Percentiles rank a stretch among this genome's conserved stretches.
These are phyloP conservation scores for Oryza coarctata DNA, from an alignment of 176 grass and related monocot species.

Conservation along the genomic window DNA sequence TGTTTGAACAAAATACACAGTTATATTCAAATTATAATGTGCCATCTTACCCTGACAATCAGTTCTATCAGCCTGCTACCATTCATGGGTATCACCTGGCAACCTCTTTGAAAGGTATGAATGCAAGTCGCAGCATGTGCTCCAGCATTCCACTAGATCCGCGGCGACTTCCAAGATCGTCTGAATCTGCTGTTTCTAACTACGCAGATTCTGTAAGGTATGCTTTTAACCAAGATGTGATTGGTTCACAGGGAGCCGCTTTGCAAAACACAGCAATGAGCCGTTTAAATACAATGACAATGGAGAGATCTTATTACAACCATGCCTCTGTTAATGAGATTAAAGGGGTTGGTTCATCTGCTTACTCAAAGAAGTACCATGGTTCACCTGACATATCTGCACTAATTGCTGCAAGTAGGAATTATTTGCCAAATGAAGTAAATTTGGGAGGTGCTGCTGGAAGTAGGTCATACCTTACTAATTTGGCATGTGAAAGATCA, in stretches of 20 bases:
- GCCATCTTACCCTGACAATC: constrained; percentile 41
- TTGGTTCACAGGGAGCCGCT: constrained; percentile 39
- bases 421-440: constrained; percentile 37
- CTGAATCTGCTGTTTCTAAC: constrained; percentile 38
- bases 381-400: constrained; percentile 66
- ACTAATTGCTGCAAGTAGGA: constrained; percentile 51
- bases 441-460: constrained; percentile 44
- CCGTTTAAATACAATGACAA: constrained; percentile 25
- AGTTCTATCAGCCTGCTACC: constrained; percentile 61
- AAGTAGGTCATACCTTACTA: constrained; percentile 29
- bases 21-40: constrained; percentile 36
- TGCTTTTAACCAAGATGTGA: constrained; percentile 19
- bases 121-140: constrained; percentile 30
- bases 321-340: constrained; percentile 36
- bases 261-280: constrained; percentile 37
- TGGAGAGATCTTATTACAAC: constrained; percentile 46
- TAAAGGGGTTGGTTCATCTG: constrained; percentile 35
- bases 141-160: constrained; percentile 41
- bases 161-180: constrained; percentile 23
- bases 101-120: constrained; percentile 53
- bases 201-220: constrained; percentile 30
- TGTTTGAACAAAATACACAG: constrained; percentile 41
- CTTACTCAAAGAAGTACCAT: constrained; percentile 68
- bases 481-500: constrained; percentile 43
- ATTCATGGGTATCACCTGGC: constrained; percentile 75